These are phyloP conservation scores for Tillandsia leiboldiana DNA, from an alignment of 176 grass and related monocot species.

Conservation along the genomic window DNA sequence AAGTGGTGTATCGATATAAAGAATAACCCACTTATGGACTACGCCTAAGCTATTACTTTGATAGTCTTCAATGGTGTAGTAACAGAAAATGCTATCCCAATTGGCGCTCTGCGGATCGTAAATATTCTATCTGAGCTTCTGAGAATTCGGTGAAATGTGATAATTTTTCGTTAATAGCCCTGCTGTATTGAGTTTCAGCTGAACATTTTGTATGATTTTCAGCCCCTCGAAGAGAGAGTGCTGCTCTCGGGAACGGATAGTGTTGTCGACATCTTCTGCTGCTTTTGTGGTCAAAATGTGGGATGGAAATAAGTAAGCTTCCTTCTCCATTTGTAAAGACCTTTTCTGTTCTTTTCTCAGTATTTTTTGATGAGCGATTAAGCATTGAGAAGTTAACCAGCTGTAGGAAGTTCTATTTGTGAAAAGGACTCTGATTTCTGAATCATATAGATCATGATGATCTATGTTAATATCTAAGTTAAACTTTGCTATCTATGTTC, in stretches of 20 bases:
- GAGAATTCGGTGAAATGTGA: not conserved
- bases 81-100: too few relatives aligned
- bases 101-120: too few relatives aligned
- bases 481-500: not conserved
- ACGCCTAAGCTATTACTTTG: too few relatives aligned
- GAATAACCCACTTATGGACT: too few relatives aligned
- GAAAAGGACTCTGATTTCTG: too few relatives aligned
- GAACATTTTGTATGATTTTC: not conserved
- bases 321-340: not conserved
- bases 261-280: conserved; percentile 19
- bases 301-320: conserved; percentile 22
- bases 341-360: not conserved
- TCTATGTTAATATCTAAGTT: too few relatives aligned
- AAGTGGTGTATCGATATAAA: too few relatives aligned
- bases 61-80: not conserved
- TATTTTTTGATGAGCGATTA: not conserved
- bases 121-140: too few relatives aligned
- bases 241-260: conserved; percentile 16
- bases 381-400: too few relatives aligned
- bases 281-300: conserved; percentile 22
- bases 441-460: too few relatives aligned
- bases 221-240: conserved; percentile 8
- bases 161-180: not conserved
- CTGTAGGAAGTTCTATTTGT: too few relatives aligned
- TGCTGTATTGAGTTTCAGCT: not conserved